phyloP scores from a whole-genome alignment of 2,329 filamentous ascomycete species.

The Westerdykella aurantiaca region DNA sequence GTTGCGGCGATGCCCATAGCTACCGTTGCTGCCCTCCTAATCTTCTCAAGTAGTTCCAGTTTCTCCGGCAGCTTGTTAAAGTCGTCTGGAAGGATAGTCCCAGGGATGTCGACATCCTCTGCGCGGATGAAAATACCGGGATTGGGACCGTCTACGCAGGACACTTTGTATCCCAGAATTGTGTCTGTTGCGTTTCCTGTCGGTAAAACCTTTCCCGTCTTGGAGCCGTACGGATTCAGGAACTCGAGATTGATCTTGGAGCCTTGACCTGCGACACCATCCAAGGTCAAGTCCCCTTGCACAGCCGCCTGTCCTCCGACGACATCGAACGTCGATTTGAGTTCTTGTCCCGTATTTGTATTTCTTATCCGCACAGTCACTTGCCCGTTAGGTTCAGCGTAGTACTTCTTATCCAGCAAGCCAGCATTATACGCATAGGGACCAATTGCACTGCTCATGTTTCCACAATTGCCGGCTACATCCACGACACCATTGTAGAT shows the following conservation, averaged over 20 bases:
- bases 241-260: slow-evolving; percentile 58
- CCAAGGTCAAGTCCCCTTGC: slow-evolving; percentile 54
- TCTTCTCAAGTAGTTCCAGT: slow-evolving; percentile 51
- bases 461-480: slow-evolving; percentile 68
- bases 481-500: slow-evolving; percentile 58
- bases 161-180: slow-evolving; percentile 48
- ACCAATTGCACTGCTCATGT: slow-evolving; percentile 63
- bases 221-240: slow-evolving; percentile 56
- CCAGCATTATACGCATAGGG: slow-evolving; percentile 58
- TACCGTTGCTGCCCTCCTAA: slow-evolving; percentile 53
- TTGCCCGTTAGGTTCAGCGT: slow-evolving; percentile 23
- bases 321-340: slow-evolving; percentile 54
- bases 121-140: slow-evolving; percentile 59
- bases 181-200: slow-evolving; percentile 53
- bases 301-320: slow-evolving; percentile 44
- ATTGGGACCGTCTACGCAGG: slow-evolving; percentile 59
- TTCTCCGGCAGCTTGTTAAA: slow-evolving; percentile 47
- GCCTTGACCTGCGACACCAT: slow-evolving; percentile 56
- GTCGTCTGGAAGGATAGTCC: slow-evolving; percentile 49
- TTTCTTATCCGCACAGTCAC: slow-evolving; percentile 59
- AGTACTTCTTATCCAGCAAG: slow-evolving; percentile 38
- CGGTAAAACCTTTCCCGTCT: slow-evolving; percentile 57
- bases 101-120: slow-evolving; percentile 46
- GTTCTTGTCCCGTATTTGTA: slow-evolving; percentile 64
- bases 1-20: slow-evolving; percentile 55